Evolutionary conservation across 768 basidiomycete species (phyloP).

Genomic region (Termitomyces sp.): DNA sequence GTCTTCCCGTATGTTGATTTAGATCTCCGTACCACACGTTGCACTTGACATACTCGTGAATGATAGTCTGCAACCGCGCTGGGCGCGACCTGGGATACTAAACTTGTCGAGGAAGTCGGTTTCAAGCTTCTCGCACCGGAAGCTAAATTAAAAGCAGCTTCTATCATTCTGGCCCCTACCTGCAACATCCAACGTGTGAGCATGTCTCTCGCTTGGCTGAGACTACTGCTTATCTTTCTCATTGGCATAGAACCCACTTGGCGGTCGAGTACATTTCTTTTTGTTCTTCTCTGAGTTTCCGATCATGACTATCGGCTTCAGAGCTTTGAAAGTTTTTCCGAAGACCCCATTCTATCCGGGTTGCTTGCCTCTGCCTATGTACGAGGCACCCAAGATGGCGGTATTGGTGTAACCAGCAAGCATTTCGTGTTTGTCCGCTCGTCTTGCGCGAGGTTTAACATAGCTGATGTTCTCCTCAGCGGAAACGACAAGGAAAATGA

Average conservation of each 20-base stretch:
- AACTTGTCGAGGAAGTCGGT: constrained; percentile 58
- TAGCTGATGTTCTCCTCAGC: constrained; percentile 23
- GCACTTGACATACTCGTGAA: not conserved
- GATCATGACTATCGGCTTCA: constrained; percentile 15
- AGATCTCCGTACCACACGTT: not conserved
- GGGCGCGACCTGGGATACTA: constrained; percentile 68
- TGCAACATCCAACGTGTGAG: constrained; percentile 78
- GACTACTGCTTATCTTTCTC: not conserved
- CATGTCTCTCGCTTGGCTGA: not conserved
- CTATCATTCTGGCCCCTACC: constrained; percentile 71
- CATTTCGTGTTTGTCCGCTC: constrained; percentile 60
- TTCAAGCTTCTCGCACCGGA: constrained; percentile 62
- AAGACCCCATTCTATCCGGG: constrained; percentile 73
- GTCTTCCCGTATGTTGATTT: constrained; percentile 47
- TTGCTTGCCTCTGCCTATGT: constrained; percentile 65
- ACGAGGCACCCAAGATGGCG: constrained; percentile 71
- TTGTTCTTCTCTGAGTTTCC: not conserved
- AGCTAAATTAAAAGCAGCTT: constrained; percentile 64
- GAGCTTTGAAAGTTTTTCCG: constrained; percentile 77
- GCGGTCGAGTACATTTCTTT: constrained; percentile 48
- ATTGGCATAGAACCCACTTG: constrained; percentile 52
- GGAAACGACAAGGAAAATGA: constrained; percentile 83
- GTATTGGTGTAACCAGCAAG: constrained; percentile 74
- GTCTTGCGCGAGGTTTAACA: not conserved
- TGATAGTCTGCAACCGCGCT: constrained; percentile 60